Evolutionary conservation across 257 asterid genomes (phyloP).

Genomic region (Scutellaria baicalensis): DNA sequence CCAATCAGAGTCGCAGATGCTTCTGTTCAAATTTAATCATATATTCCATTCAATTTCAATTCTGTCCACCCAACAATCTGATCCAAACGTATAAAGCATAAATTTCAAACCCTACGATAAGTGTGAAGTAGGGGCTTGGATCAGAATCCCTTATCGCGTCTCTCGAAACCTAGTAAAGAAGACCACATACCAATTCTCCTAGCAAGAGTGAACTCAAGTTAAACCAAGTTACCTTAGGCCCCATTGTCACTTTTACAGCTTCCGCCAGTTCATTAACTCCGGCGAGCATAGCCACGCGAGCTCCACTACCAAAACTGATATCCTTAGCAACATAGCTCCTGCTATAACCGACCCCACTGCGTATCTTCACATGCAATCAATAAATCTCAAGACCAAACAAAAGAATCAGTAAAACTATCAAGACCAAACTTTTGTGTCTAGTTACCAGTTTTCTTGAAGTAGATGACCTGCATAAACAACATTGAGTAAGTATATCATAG

Average conservation of each 20-base stretch:
- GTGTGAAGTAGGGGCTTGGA: no score
- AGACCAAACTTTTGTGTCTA: not conserved
- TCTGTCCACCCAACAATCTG: not conserved
- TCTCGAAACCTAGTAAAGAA: not conserved
- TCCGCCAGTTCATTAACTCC: slow-evolving; percentile 92
- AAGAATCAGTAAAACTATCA: not conserved
- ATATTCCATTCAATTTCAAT: not conserved
- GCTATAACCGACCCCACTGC: slow-evolving; percentile 39
- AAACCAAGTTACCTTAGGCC: slow-evolving; percentile 62
- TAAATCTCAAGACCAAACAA: not conserved
- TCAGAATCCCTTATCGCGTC: not conserved
- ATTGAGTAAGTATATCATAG: not conserved
- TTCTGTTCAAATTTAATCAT: not conserved
- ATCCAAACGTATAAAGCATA: not conserved
- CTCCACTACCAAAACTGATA: slow-evolving; percentile 61
- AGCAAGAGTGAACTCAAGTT: not conserved
- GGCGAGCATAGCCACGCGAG: slow-evolving; percentile 74
- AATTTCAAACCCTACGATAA: no score
- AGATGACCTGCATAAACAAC: slow-evolving; percentile 46
- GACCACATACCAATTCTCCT: not conserved
- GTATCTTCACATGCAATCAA: slow-evolving; percentile 32
- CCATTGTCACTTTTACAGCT: slow-evolving; percentile 96
- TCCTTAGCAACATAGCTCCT: slow-evolving; percentile 88
- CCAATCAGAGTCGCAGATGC: not conserved
- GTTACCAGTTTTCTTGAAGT: slow-evolving; percentile 52